phyloP scores from a whole-genome alignment of 345 rosid genomes.

The Citrus unshiu region DNA sequence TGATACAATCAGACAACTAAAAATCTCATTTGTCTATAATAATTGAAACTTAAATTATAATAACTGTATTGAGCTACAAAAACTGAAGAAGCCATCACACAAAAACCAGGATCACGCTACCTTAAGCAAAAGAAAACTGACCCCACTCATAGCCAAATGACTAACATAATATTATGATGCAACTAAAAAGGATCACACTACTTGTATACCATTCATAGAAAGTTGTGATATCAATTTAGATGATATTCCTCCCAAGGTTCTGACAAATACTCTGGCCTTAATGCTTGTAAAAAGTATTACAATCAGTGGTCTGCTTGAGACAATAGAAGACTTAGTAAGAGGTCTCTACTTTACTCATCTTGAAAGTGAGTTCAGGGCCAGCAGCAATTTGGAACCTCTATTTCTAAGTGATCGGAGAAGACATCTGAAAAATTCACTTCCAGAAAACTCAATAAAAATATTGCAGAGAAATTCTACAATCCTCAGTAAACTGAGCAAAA shows the following conservation, averaged over 20 bases:
- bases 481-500: neutral
- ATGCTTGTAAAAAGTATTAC: neutral
- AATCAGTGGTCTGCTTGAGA: neutral
- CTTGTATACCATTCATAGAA: neutral
- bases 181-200: neutral
- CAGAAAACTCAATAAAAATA: neutral
- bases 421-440: neutral
- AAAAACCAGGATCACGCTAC: no score
- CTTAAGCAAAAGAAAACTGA: no score
- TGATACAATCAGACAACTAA: neutral
- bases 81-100: no score
- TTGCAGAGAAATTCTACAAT: neutral
- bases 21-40: no score
- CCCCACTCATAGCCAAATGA: no score
- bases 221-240: neutral
- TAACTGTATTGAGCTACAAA: no score
- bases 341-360: neutral
- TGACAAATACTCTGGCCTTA: neutral
- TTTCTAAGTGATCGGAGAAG: neutral
- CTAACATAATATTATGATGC: no score
- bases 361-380: neutral
- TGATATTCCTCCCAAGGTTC: neutral
- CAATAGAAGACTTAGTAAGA: neutral
- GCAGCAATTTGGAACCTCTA: neutral
- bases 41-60: no score